Base-by-base conservation (phyloP, 164 flowering plant genomes). In the Santalum album region DNA sequence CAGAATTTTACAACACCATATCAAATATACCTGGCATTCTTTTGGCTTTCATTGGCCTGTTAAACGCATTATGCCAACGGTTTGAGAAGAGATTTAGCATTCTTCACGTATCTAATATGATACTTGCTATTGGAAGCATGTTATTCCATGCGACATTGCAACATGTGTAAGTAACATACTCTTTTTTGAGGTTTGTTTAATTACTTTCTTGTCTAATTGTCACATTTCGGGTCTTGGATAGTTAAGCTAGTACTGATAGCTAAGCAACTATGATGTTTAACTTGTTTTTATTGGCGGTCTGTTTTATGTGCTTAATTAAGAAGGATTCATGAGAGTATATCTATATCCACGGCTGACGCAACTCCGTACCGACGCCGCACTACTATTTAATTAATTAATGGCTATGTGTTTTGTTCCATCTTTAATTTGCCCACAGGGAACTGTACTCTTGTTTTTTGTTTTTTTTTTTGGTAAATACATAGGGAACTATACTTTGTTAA, bases 21-120 rank as follows among this genome's bases (percentile, higher is more conserved):
- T 87, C 92, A 4, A 87, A 83, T 65, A 52, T 76, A 21, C 96
- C 88, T 1, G 25, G 81, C 69, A 75, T 85, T 57, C 66, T 83
- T 55, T 78, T 87, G 74, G 90, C 86, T 19, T 69, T 85, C 51
- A 62, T 85, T 65, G 96, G 96, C 26, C 84, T 87, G 23, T 46
- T 81, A 51, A 83, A 69, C 78, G 87, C 96, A 17, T 57, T 87
- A 39, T 69, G 86, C 46, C 96, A 83, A 53, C 69, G 88, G 19
- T 85, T 87, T 66, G 96, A 87, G 77, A 87, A 83, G 71, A 85
- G 96, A 62, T 87, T 87, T 69, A 77, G 82, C 48, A 62, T 81
- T 45, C 90, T 87, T 62, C 96, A 87, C 67, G 52, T 85, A 59
- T 85, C 96, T 6, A 87, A 87, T 54, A 79, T 87, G 86, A 72